These are phyloP conservation scores for Fraxinus sp. DNA, from an alignment of 305 asterid genomes.

Conservation along the genomic window DNA sequence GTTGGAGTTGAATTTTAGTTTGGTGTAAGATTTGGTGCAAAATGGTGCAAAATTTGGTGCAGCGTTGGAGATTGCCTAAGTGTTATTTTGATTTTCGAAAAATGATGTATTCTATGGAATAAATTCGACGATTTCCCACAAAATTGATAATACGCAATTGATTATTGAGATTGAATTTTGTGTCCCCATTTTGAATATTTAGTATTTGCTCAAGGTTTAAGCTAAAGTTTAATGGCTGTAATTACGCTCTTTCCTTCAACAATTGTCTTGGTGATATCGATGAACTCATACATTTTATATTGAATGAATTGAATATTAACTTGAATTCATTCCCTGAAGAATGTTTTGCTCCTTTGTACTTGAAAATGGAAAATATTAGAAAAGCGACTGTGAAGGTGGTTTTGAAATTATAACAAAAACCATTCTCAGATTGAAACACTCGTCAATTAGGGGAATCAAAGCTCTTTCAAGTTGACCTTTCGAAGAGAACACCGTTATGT, in stretches of 20 bases:
- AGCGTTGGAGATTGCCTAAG: not conserved
- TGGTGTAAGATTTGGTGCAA: too few species aligned
- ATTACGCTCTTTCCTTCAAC: not conserved
- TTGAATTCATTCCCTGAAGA: not conserved
- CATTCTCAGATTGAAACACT: not conserved
- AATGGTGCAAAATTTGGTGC: too few species aligned
- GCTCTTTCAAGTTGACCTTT: not conserved
- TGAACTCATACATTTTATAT: not conserved
- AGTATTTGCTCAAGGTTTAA: conserved; percentile 12
- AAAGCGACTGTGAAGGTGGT: not conserved
- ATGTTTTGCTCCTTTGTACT: not conserved
- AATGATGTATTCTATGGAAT: not conserved
- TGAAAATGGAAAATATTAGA: not conserved
- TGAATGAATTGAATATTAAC: not conserved
- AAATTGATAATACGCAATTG: not conserved
- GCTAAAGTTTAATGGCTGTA: conserved; percentile 5
- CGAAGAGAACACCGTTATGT: not conserved
- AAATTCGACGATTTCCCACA: not conserved
- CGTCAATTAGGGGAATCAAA: not conserved
- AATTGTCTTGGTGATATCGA: not conserved
- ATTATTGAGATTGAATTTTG: not conserved
- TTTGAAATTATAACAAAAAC: not conserved
- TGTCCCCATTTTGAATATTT: not conserved
- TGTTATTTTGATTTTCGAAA: not conserved
- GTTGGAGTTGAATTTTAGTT: too few species aligned